phyloP scores from a whole-genome alignment of 805 yeast species.

The Wickerhamiella spandovensis region DNA sequence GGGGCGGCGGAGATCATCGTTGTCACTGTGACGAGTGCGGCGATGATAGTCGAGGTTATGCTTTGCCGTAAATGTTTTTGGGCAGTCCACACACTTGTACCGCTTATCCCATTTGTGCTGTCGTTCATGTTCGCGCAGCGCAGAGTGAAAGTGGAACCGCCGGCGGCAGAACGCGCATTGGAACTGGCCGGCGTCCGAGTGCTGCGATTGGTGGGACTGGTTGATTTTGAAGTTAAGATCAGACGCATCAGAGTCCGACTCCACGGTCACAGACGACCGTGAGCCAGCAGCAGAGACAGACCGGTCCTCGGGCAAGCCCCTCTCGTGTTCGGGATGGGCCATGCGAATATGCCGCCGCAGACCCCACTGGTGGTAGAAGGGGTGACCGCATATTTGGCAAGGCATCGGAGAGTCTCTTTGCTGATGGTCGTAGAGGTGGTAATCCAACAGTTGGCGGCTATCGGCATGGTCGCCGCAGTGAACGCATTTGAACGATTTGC shows the following conservation, averaged over 20 bases:
- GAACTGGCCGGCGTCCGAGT: neutral
- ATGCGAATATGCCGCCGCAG: neutral
- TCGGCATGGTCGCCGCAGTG: neutral
- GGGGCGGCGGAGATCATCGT: neutral
- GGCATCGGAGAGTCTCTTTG: neutral
- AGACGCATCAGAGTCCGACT: neutral
- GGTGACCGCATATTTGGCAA: neutral
- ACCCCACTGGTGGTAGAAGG: neutral
- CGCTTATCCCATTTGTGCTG: neutral
- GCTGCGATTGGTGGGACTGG: neutral
- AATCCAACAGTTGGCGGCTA: neutral
- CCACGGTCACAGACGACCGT: neutral
- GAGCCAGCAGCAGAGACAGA: neutral
- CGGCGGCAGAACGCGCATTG: neutral
- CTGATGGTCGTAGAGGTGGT: neutral
- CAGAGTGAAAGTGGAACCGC: neutral
- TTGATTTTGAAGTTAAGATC: neutral
- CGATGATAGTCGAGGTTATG: neutral
- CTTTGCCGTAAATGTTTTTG: neutral
- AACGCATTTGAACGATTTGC: neutral
- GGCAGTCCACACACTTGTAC: neutral
- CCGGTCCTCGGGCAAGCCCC: neutral
- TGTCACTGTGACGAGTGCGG: neutral
- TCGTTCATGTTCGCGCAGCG: constrained; percentile 1
- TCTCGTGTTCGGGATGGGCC: neutral